Percentiles rank a stretch among this genome's conserved stretches.
Evolutionary conservation across 495 filamentous ascomycete genomes (phyloP).

Genomic region (Xylaria nigripes): DNA sequence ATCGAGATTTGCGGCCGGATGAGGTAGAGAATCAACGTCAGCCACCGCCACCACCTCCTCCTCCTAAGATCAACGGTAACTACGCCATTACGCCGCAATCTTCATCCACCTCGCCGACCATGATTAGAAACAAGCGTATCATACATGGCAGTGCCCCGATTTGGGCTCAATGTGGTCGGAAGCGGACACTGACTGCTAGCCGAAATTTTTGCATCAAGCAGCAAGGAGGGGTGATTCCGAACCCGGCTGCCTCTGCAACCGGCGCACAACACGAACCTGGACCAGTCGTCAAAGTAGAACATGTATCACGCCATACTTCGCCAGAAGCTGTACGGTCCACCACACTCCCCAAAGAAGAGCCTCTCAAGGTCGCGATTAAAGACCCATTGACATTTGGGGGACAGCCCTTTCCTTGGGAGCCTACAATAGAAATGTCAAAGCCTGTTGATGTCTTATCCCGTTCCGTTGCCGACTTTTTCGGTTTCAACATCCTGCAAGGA

Average conservation of each 20-base stretch:
- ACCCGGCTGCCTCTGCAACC: constrained; percentile 25
- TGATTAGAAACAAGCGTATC: constrained; percentile 30
- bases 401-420: constrained; percentile 56
- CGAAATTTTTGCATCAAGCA: constrained; percentile 34
- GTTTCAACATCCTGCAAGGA: constrained; percentile 53
- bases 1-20: constrained; percentile 38
- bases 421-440: constrained; percentile 55
- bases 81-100: constrained; percentile 17
- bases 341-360: constrained; percentile 18
- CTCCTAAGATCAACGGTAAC: constrained; percentile 38
- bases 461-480: constrained; percentile 67
- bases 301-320: constrained; percentile 40
- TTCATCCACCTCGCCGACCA: constrained; percentile 21
- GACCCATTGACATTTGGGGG: constrained; percentile 19
- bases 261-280: constrained; percentile 25
- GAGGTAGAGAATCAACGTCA: constrained; percentile 36
- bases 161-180: constrained; percentile 34
- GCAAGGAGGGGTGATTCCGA: constrained; percentile 16
- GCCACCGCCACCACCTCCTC: constrained; percentile 36
- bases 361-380: constrained; percentile 2
- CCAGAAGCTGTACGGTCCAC: constrained; percentile 36
- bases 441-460: constrained; percentile 62
- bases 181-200: constrained; percentile 18
- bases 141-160: constrained; percentile 32
- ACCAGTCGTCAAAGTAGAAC: constrained; percentile 24